phyloP scores from a whole-genome alignment of 371 early-diverging fungal genomes.

The Actinomortierella wolfii region DNA sequence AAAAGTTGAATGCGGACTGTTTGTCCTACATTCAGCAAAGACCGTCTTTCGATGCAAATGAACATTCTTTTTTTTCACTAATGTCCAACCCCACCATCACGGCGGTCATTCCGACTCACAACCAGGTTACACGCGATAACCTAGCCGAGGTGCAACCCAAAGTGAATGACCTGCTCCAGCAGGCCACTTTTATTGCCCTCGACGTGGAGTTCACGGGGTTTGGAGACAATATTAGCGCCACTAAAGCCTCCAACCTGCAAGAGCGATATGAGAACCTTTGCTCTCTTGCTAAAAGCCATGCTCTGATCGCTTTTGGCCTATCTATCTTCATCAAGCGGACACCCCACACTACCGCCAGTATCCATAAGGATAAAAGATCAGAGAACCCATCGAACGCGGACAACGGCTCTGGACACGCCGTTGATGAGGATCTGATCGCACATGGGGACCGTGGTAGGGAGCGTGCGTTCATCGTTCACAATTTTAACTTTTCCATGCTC shows the following conservation, averaged over 20 bases:
- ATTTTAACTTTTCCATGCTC: slow-evolving; percentile 62
- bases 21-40: too few relatives aligned
- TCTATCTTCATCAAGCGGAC: slow-evolving; percentile 57
- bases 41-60: too few relatives aligned
- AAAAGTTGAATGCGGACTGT: too few relatives aligned
- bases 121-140: slow-evolving; percentile 57
- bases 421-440: background rate
- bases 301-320: slow-evolving; percentile 84
- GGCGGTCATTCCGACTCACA: slow-evolving; percentile 36
- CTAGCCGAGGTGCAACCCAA: slow-evolving; percentile 45
- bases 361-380: background rate
- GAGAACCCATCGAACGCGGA: background rate
- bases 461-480: slow-evolving; percentile 48
- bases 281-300: slow-evolving; percentile 67
- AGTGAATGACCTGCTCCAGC: slow-evolving; percentile 43
- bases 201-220: slow-evolving; percentile 93
- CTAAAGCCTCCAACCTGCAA: slow-evolving; percentile 62
- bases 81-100: slow-evolving; percentile 8
- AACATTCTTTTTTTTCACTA: background rate
- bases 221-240: slow-evolving; percentile 45
- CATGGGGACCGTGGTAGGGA: slow-evolving; percentile 11
- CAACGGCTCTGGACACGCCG: background rate
- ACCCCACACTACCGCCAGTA: slow-evolving; percentile 6
- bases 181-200: slow-evolving; percentile 74
- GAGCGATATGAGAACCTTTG: slow-evolving; percentile 76